Conservation (phyloP, 192 early-diverging fungal species). For the Coemansia sp. region DNA sequence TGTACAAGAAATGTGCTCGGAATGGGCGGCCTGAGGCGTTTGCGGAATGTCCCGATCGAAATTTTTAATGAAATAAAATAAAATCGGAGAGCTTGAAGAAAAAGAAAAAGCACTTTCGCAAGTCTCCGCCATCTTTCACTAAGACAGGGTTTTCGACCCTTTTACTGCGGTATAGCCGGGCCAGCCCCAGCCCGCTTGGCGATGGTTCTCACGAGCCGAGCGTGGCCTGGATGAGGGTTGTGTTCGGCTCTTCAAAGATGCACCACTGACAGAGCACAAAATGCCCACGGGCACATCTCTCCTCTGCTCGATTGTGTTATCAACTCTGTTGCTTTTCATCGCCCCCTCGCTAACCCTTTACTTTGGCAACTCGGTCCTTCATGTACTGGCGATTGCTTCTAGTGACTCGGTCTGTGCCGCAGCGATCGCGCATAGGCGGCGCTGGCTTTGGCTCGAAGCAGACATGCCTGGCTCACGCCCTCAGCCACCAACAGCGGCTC, state of each 20-base stretch:
- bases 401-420: not conserved
- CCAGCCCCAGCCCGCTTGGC: not conserved
- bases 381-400: not conserved
- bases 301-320: not conserved
- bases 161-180: not conserved
- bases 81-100: not conserved
- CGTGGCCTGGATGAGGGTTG: not conserved
- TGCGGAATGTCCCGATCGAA: not conserved
- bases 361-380: not conserved
- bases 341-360: not conserved
- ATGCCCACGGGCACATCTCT: not conserved
- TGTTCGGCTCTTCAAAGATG: not conserved
- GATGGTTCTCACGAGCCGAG: not conserved
- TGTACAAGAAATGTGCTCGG: not conserved
- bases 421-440: not conserved
- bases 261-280: not conserved
- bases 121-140: not conserved
- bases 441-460: not conserved
- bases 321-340: not conserved
- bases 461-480: not conserved
- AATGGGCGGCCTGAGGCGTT: not conserved
- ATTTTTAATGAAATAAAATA: not conserved
- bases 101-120: not conserved
- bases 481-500: not conserved
- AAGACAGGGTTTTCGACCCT: not conserved